These are phyloP conservation scores for Cyclotella baltica DNA, from an alignment of 108 stramenopile genomes.

Conservation along the genomic window DNA sequence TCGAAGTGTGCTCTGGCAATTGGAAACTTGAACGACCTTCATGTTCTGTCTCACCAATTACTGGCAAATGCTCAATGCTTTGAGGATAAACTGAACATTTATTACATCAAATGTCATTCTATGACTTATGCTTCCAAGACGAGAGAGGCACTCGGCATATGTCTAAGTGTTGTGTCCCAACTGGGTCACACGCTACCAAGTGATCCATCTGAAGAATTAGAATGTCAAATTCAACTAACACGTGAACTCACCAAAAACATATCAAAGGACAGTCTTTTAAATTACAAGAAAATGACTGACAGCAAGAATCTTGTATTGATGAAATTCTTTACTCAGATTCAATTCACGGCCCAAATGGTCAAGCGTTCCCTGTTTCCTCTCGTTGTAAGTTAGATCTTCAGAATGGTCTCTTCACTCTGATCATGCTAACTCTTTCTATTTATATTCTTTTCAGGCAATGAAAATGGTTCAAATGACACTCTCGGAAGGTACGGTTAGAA, in stretches of 20 bases:
- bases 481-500: slow-evolving; percentile 8
- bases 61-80: slow-evolving; percentile 1
- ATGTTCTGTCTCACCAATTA: slow-evolving; percentile 1
- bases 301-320: slow-evolving; percentile 10
- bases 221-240: slow-evolving; percentile 14
- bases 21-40: neutral
- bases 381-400: neutral
- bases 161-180: neutral
- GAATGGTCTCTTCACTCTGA: too few species aligned
- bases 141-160: neutral
- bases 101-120: neutral
- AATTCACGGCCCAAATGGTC: neutral
- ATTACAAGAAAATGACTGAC: slow-evolving; percentile 11
- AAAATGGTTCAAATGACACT: slow-evolving; percentile 22
- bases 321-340: slow-evolving; percentile 11
- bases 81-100: slow-evolving; percentile 25
- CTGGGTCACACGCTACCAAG: slow-evolving; percentile 1
- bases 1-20: neutral
- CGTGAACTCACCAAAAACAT: neutral
- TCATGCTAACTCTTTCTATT: too few species aligned
- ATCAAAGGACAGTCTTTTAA: slow-evolving; percentile 14
- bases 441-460: too few species aligned
- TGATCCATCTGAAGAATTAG: neutral
- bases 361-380: neutral
- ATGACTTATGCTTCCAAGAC: neutral